Evolutionary conservation across 2,329 filamentous ascomycete species (phyloP).

Genomic region (Colletotrichum truncatum): DNA sequence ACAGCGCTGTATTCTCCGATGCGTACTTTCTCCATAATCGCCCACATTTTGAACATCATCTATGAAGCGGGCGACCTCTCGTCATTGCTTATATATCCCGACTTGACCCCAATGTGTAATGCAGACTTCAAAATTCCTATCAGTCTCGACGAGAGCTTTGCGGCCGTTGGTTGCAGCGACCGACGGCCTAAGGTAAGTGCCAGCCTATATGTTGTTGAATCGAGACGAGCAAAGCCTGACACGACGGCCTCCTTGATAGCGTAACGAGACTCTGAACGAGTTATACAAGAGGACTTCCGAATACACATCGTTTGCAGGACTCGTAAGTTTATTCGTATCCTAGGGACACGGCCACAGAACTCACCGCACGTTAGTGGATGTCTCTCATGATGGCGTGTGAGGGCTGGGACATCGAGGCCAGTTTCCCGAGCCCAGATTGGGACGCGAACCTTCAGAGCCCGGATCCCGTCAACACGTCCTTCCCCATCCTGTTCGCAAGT

Average conservation of each 20-base stretch:
- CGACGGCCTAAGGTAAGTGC: slow-evolving; percentile 36
- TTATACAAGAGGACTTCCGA: slow-evolving; percentile 40
- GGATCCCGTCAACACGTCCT: slow-evolving; percentile 46
- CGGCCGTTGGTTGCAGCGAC: slow-evolving; percentile 42
- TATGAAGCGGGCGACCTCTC: slow-evolving; percentile 34
- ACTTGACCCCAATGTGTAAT: slow-evolving; percentile 27
- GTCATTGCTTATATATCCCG: slow-evolving; percentile 15
- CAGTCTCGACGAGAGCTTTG: slow-evolving; percentile 21
- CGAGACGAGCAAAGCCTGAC: neutral
- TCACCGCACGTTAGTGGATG: slow-evolving; percentile 37
- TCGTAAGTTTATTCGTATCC: slow-evolving; percentile 37
- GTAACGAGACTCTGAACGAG: slow-evolving; percentile 41
- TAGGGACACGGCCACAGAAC: neutral
- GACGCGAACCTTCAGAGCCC: slow-evolving; percentile 37
- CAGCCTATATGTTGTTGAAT: neutral
- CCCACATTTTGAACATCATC: slow-evolving; percentile 41
- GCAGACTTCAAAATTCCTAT: neutral
- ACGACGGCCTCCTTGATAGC: slow-evolving; percentile 21
- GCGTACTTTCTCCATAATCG: slow-evolving; percentile 42
- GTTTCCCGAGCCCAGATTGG: slow-evolving; percentile 39
- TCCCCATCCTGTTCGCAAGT: slow-evolving; percentile 66
- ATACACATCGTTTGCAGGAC: slow-evolving; percentile 45
- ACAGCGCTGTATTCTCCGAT: slow-evolving; percentile 44
- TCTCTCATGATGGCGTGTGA: slow-evolving; percentile 43
- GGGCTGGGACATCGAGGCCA: slow-evolving; percentile 44